Percentiles rank a stretch among this genome's conserved stretches.
Evolutionary conservation across 495 filamentous ascomycete species (phyloP).

Genomic region (Podospora didyma): DNA sequence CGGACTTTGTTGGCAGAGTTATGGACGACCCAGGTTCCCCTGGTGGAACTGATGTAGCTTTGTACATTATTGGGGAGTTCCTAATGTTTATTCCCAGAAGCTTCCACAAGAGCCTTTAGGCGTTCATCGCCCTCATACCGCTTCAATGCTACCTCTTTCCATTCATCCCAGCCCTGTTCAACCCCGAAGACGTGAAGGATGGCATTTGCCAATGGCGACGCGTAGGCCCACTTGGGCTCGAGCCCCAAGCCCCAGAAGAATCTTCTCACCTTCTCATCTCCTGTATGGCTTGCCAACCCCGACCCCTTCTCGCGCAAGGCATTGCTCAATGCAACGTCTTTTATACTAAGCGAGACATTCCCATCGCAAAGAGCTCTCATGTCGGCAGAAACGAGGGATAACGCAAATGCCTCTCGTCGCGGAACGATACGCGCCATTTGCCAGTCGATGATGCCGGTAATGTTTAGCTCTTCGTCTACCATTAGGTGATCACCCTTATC

Average conservation of each 20-base stretch:
- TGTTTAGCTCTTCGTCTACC: constrained; percentile 4
- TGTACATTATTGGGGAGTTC: no score
- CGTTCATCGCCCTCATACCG: no score
- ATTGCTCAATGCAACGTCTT: background rate
- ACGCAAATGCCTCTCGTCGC: constrained; percentile 1
- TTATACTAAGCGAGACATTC: background rate
- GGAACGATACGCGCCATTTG: constrained; percentile 8
- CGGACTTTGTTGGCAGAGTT: no score
- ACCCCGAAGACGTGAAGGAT: background rate
- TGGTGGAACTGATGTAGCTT: no score
- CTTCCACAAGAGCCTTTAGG: no score
- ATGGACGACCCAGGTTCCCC: no score
- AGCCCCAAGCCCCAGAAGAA: constrained; percentile 7
- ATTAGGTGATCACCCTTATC: constrained; percentile 6
- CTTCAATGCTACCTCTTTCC: background rate
- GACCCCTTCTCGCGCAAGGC: constrained; percentile 2
- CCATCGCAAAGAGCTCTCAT: constrained; percentile 2
- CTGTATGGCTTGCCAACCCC: background rate
- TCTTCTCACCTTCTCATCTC: constrained; percentile 1
- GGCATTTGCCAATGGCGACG: constrained; percentile 3
- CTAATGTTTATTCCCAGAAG: no score
- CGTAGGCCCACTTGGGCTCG: constrained; percentile 1
- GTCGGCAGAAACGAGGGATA: constrained; percentile 1
- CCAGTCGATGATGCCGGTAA: constrained; percentile 10
- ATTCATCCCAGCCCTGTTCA: background rate